These are phyloP conservation scores for Hericium alpestre DNA, from an alignment of 768 basidiomycete genomes.

Conservation along the genomic window DNA sequence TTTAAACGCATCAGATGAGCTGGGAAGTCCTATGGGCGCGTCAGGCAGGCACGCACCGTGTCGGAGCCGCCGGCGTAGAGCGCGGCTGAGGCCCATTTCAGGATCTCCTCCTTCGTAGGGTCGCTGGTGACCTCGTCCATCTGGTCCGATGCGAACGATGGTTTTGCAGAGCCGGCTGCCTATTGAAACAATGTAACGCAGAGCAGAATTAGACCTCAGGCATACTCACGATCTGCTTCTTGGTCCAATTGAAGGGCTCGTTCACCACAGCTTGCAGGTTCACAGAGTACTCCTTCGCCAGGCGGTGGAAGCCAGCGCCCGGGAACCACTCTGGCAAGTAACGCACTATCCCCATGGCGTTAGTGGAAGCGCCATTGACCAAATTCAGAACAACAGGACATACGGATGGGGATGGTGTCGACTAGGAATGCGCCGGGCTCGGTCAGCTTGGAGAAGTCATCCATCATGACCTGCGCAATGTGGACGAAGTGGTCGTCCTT, in stretches of 20 bases:
- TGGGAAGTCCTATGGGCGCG: too few species aligned
- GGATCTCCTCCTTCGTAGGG: background rate
- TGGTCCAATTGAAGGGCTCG: conserved; percentile 12
- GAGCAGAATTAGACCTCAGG: background rate
- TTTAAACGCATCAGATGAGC: background rate
- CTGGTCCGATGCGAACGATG: background rate
- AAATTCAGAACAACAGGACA: conserved; percentile 1
- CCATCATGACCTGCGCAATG: conserved; percentile 10
- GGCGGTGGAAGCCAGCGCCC: conserved; percentile 17
- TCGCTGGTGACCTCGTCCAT: background rate
- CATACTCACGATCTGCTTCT: conserved; percentile 8
- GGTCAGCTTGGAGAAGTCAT: conserved; percentile 7
- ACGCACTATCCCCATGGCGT: conserved; percentile 11
- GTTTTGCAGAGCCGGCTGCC: background rate
- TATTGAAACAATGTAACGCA: background rate
- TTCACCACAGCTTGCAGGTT: background rate
- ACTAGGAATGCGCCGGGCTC: conserved; percentile 12
- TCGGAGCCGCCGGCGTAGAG: background rate
- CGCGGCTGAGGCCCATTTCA: background rate
- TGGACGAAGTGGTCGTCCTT: conserved; percentile 18
- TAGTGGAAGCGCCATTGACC: background rate
- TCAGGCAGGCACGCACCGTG: background rate
- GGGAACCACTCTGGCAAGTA: conserved; percentile 25
- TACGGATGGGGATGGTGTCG: conserved; percentile 16
- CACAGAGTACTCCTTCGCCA: background rate